A percentile compares a stretch with the other conserved stretches of the same genome.
Evolutionary conservation across 371 early-diverging fungal species (phyloP).

Genomic region (Saksenaea vasiformis): DNA sequence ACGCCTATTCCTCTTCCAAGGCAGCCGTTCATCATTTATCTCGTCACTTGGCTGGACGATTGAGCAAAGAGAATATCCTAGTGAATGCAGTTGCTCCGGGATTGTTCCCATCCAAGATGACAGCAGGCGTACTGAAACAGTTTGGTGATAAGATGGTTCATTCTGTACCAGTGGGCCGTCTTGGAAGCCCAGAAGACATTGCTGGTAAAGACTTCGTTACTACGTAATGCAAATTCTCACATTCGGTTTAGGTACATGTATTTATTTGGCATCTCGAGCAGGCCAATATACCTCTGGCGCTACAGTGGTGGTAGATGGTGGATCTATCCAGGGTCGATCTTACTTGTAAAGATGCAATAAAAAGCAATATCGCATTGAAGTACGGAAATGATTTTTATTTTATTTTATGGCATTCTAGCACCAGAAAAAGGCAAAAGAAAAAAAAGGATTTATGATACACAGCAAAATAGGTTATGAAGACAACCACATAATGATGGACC

Average conservation of each 20-base stretch:
- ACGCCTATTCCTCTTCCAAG: slow-evolving; percentile 79
- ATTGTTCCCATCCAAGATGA: slow-evolving; percentile 87
- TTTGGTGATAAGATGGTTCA: slow-evolving; percentile 59
- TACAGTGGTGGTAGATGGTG: neutral
- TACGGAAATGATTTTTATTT: neutral
- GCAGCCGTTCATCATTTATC: slow-evolving; percentile 82
- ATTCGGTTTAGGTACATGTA: slow-evolving; percentile 79
- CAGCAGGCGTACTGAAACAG: slow-evolving; percentile 73
- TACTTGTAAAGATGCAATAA: neutral
- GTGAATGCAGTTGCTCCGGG: slow-evolving; percentile 94
- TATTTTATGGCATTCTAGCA: too few species aligned
- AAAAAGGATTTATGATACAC: neutral
- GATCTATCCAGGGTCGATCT: neutral
- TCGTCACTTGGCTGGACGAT: slow-evolving; percentile 65
- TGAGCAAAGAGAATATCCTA: slow-evolving; percentile 68
- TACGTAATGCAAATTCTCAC: slow-evolving; percentile 37
- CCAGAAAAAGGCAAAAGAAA: neutral
- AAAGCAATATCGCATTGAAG: neutral
- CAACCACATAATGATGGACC: neutral
- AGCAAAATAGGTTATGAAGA: neutral
- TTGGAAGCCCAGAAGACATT: slow-evolving; percentile 86
- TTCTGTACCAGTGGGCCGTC: slow-evolving; percentile 70
- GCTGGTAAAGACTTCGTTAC: slow-evolving; percentile 75
- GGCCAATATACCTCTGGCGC: slow-evolving; percentile 82
- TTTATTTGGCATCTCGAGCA: slow-evolving; percentile 77